Percentiles rank a stretch among this genome's conserved stretches.
Evolutionary conservation across 129 eudicot species (phyloP).

Genomic region (Pittosporum tobira): DNA sequence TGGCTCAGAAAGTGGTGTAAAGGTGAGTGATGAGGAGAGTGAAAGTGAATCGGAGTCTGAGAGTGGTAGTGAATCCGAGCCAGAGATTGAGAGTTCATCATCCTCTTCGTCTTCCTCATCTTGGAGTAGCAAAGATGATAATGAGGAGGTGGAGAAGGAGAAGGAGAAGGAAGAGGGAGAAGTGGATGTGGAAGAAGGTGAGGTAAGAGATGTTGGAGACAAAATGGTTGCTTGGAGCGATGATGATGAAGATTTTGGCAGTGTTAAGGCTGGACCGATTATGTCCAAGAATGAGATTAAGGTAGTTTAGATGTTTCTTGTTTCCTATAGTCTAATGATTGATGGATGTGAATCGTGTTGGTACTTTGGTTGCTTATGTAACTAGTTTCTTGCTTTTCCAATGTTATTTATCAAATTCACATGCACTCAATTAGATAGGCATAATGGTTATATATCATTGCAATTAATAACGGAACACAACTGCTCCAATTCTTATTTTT

Average conservation of each 20-base stretch:
- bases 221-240: conserved; percentile 52
- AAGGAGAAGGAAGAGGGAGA: conserved; percentile 17
- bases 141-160: no score
- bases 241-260: conserved; percentile 31
- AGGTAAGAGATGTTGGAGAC: no score
- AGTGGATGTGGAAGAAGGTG: conserved; percentile 60
- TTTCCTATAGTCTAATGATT: neutral
- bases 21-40: conserved; percentile 14
- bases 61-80: conserved; percentile 28
- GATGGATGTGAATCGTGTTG: neutral
- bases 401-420: no score
- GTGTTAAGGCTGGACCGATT: conserved; percentile 37
- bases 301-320: conserved; percentile 24
- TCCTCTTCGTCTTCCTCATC: conserved; percentile 38
- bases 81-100: conserved; percentile 27
- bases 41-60: no score
- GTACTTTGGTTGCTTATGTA: neutral
- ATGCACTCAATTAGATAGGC: neutral
- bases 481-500: no score
- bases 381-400: neutral
- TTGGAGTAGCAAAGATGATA: conserved; percentile 33
- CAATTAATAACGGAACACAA: no score
- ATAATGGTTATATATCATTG: neutral
- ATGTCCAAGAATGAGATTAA: conserved; percentile 63
- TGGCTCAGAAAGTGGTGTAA: no score